phyloP scores from a whole-genome alignment of 2,329 filamentous ascomycete species.

The Colletotrichum somersetense region DNA sequence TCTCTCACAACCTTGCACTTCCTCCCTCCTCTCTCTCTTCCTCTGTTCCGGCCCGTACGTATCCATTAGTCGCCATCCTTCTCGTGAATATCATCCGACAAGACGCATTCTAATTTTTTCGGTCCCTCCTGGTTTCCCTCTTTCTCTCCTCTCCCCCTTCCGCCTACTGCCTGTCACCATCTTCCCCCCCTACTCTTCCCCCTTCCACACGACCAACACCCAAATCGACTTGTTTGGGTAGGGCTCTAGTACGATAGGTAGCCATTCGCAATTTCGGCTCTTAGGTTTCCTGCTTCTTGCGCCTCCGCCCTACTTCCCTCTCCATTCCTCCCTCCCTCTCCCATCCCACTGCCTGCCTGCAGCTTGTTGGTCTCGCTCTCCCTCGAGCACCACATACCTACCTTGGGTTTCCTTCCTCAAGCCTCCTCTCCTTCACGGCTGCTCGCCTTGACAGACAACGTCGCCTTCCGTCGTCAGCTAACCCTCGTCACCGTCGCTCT shows the following conservation, averaged over 20 bases:
- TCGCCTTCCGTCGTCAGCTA: constrained; percentile 30
- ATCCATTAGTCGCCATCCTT: constrained; percentile 36
- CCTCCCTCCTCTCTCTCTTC: constrained; percentile 21
- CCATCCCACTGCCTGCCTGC: constrained; percentile 28
- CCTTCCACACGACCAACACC: not conserved
- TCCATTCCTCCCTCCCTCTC: constrained; percentile 36
- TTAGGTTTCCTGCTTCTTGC: constrained; percentile 25
- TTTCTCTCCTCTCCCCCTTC: constrained; percentile 26
- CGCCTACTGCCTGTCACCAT: constrained; percentile 44
- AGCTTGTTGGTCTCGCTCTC: constrained; percentile 35
- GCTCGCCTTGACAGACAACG: constrained; percentile 30
- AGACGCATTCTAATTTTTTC: constrained; percentile 42
- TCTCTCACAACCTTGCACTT: constrained; percentile 44
- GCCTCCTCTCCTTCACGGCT: constrained; percentile 24
- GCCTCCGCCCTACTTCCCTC: constrained; percentile 23
- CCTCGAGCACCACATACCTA: constrained; percentile 27
- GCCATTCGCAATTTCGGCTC: constrained; percentile 34
- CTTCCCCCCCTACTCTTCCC: constrained; percentile 25
- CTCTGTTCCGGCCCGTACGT: constrained; percentile 32
- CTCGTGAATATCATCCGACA: constrained; percentile 42
- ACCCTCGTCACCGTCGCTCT: constrained; percentile 21
- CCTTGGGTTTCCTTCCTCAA: constrained; percentile 22
- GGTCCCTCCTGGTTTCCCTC: constrained; percentile 35
- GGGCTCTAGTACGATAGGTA: constrained; percentile 28
- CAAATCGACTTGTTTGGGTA: constrained; percentile 32